Conservation (phyloP, 306 rosid species). For the Bauhinia variegata region DNA sequence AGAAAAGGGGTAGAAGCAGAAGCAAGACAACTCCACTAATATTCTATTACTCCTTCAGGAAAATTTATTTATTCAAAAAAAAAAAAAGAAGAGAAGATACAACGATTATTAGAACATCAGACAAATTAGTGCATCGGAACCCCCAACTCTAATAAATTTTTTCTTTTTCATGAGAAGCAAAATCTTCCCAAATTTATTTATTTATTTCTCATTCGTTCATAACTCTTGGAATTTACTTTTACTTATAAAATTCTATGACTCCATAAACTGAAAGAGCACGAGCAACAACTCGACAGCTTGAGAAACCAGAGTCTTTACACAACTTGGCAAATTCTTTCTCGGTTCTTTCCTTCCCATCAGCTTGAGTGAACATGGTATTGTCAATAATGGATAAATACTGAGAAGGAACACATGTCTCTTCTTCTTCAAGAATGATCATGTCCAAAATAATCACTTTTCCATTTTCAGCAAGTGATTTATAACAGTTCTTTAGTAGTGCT, state of each 20-base stretch:
- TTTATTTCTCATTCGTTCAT: too few relatives aligned
- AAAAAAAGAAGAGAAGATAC: too few relatives aligned
- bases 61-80: too few relatives aligned
- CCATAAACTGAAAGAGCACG: neutral
- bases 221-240: neutral
- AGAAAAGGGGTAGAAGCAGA: too few relatives aligned
- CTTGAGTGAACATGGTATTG: neutral
- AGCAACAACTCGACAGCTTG: conserved; percentile 4
- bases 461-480: conserved; percentile 23
- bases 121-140: too few relatives aligned
- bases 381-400: conserved; percentile 5
- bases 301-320: conserved; percentile 31
- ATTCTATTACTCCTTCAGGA: too few relatives aligned
- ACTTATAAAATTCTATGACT: conserved; percentile 23
- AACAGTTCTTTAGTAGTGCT: conserved; percentile 14
- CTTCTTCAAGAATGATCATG: conserved; percentile 31
- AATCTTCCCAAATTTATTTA: too few relatives aligned
- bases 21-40: too few relatives aligned
- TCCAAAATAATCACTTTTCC: conserved; percentile 36
- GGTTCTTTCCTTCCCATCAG: conserved; percentile 27
- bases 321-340: conserved; percentile 21
- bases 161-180: too few relatives aligned
- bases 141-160: too few relatives aligned
- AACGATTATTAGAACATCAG: too few relatives aligned
- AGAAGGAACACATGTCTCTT: conserved; percentile 5